Conservation (phyloP, 2,329 filamentous ascomycete genomes). For the Fusarium buxicola region DNA sequence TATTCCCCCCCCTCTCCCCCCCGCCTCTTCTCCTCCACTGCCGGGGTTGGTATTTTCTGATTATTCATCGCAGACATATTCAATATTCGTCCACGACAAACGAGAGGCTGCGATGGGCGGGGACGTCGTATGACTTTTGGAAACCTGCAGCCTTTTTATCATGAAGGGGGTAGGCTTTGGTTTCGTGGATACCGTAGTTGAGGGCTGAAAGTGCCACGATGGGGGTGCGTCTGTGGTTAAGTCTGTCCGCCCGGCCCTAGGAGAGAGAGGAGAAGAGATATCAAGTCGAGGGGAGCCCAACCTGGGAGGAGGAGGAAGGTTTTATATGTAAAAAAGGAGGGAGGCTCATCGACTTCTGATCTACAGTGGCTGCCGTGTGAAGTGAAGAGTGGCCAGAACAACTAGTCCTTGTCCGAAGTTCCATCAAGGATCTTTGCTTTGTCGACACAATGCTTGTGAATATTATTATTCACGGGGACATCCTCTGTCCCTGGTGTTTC, state of each 20-base stretch:
- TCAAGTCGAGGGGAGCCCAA: background rate
- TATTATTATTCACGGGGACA: conserved; percentile 62
- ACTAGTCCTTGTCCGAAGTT: background rate
- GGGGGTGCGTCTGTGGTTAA: background rate
- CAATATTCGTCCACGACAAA: conserved; percentile 34
- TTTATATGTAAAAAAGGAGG: conserved; percentile 17
- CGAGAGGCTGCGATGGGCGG: conserved; percentile 18
- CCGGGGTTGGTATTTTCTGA: conserved; percentile 40
- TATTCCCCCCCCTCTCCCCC: too few relatives aligned
- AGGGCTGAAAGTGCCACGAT: conserved; percentile 8
- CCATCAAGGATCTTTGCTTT: too few relatives aligned
- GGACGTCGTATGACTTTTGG: conserved; percentile 14
- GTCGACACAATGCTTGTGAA: conserved; percentile 33
- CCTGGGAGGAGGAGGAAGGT: background rate
- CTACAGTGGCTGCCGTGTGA: conserved; percentile 8
- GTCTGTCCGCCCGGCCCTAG: background rate
- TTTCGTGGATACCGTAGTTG: conserved; percentile 2
- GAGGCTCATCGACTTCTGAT: conserved; percentile 1
- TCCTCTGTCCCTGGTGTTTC: conserved; percentile 65
- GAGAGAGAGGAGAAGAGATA: conserved; percentile 6
- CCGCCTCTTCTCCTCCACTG: too few relatives aligned
- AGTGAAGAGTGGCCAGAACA: background rate
- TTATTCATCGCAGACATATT: conserved; percentile 49
- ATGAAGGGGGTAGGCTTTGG: background rate
- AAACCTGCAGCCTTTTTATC: conserved; percentile 8